phyloP scores from a whole-genome alignment of 345 rosid genomes.

The Isatis tinctoria region DNA sequence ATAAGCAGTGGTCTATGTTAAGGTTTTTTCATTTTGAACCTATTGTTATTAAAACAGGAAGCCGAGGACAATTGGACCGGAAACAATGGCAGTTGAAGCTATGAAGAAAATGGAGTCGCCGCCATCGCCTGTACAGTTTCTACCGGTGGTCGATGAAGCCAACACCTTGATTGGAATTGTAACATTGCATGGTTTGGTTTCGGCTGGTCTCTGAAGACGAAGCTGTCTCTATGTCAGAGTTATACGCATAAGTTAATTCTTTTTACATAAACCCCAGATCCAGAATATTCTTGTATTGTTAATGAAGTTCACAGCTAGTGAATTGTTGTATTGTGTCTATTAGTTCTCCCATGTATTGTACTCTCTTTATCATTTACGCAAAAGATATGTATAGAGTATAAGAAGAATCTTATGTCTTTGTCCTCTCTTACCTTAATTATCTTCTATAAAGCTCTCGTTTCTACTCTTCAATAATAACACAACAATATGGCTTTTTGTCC shows the following conservation, averaged over 20 bases:
- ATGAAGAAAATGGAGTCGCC: constrained; percentile 98
- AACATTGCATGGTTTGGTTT: constrained; percentile 92
- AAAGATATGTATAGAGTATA: constrained; percentile 16
- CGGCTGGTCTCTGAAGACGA: constrained; percentile 64
- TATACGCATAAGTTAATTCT: constrained; percentile 22
- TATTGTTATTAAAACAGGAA: constrained; percentile 45
- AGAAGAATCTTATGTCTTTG: background rate
- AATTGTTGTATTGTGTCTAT: constrained; percentile 8
- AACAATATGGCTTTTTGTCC: background rate
- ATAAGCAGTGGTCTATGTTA: background rate
- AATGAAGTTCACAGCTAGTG: background rate
- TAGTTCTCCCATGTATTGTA: background rate
- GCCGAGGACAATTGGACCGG: constrained; percentile 77
- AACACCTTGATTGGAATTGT: constrained; percentile 78
- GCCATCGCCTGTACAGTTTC: constrained; percentile 93
- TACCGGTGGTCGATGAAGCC: constrained; percentile 65
- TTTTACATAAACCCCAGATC: background rate
- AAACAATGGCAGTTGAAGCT: constrained; percentile 98
- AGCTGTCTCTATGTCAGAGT: constrained; percentile 5
- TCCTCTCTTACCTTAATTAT: background rate
- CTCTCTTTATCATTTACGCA: background rate
- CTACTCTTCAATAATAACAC: background rate
- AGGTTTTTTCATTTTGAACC: background rate
- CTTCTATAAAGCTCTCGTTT: background rate
- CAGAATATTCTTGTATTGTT: constrained; percentile 13